These are phyloP conservation scores for Asparagopsis taxiformis DNA, from an alignment of 31 red algal species.

Conservation along the genomic window DNA sequence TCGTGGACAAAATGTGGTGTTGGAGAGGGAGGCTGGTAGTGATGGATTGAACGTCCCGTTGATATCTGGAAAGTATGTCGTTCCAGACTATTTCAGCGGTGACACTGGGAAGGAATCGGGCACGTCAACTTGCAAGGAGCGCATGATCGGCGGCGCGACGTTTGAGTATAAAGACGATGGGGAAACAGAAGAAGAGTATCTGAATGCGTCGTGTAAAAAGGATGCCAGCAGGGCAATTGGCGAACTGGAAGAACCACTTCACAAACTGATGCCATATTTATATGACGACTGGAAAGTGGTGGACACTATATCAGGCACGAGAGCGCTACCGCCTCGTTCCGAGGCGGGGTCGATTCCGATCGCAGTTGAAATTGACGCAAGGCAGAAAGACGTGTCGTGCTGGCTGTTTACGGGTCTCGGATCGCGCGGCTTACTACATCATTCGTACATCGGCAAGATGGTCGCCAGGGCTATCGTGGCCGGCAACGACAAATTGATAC, in stretches of 20 bases:
- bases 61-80: constrained; percentile 41
- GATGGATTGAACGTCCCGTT: constrained; percentile 13
- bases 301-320: constrained; percentile 24
- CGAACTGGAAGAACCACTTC: constrained; percentile 20
- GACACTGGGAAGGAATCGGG: background rate
- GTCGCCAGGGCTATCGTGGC: constrained; percentile 65
- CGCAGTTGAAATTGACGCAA: constrained; percentile 28
- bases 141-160: constrained; percentile 40
- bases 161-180: constrained; percentile 45
- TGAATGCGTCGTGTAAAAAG: constrained; percentile 6
- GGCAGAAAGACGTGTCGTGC: background rate
- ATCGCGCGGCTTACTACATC: constrained; percentile 59
- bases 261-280: constrained; percentile 14
- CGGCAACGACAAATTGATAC: constrained; percentile 49
- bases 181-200: background rate
- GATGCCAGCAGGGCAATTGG: constrained; percentile 20
- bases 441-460: constrained; percentile 60
- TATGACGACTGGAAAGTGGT: constrained; percentile 13
- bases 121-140: background rate
- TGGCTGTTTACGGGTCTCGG: constrained; percentile 75
- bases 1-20: constrained; percentile 48
- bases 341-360: constrained; percentile 59
- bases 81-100: constrained; percentile 38
- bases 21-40: background rate
- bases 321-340: constrained; percentile 61